Conservation (phyloP, 129 eudicot species). For the Gnaphalium uliginosum region DNA sequence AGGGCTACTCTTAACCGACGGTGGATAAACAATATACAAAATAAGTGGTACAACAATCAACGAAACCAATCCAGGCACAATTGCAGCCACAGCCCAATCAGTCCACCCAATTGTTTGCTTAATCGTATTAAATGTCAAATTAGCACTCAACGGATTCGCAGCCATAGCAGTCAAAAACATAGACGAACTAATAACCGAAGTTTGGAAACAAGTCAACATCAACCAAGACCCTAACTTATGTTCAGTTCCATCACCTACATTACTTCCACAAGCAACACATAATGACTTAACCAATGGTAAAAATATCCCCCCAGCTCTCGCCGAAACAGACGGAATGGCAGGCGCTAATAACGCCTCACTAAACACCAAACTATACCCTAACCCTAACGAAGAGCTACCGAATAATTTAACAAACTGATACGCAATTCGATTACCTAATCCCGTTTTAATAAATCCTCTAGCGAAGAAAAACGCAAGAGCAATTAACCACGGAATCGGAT, state of each 20-base stretch:
- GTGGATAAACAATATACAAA: constrained; percentile 78
- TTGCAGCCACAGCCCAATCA: constrained; percentile 92
- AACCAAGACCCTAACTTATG: constrained; percentile 80
- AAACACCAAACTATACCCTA: constrained; percentile 85
- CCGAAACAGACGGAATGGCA: constrained; percentile 88
- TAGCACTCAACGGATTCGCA: constrained; percentile 79
- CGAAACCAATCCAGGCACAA: constrained; percentile 85
- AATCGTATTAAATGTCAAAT: constrained; percentile 65
- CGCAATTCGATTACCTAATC: constrained; percentile 87
- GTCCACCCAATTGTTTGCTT: constrained; percentile 82
- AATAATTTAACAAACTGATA: constrained; percentile 79
- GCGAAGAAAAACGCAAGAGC: constrained; percentile 95
- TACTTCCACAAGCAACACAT: constrained; percentile 88
- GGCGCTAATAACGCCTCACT: constrained; percentile 91
- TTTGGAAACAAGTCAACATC: constrained; percentile 90
- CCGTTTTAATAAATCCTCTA: constrained; percentile 87
- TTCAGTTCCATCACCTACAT: constrained; percentile 95
- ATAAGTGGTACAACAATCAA: constrained; percentile 77
- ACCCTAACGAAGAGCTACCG: constrained; percentile 69
- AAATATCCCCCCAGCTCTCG: constrained; percentile 91
- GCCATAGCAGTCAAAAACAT: constrained; percentile 99
- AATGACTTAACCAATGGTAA: constrained; percentile 77
- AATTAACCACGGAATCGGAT: constrained; percentile 91
- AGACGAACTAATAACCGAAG: constrained; percentile 73
- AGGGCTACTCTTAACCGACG: constrained; percentile 84